phyloP scores from a whole-genome alignment of 768 basidiomycete genomes.

The Boletus coccyginus region DNA sequence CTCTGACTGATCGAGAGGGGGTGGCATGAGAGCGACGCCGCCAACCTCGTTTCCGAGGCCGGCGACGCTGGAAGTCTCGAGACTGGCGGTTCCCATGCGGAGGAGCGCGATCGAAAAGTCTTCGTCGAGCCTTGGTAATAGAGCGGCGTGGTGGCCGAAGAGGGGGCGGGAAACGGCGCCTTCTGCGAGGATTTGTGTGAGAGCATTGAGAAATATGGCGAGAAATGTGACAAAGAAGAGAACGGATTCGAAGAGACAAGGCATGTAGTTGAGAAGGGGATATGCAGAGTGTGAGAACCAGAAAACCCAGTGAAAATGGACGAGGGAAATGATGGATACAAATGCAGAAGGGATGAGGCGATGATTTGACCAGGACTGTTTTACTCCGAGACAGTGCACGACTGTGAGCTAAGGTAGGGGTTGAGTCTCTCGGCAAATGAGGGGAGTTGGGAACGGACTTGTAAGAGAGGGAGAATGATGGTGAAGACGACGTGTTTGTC shows the following conservation, averaged over 20 bases:
- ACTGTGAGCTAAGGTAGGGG: constrained; percentile 47
- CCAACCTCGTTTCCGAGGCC: constrained; percentile 77
- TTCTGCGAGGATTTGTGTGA: constrained; percentile 65
- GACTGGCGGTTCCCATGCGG: constrained; percentile 68
- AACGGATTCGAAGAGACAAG: constrained; percentile 66
- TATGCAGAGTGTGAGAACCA: constrained; percentile 48
- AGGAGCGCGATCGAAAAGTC: constrained; percentile 71
- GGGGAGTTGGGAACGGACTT: constrained; percentile 40
- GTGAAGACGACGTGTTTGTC: constrained; percentile 74
- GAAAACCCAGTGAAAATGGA: constrained; percentile 67
- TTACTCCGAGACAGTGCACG: constrained; percentile 64
- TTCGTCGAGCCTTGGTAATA: constrained; percentile 59
- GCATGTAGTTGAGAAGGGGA: constrained; percentile 72
- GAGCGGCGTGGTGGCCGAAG: constrained; percentile 44
- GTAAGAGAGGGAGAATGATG: constrained; percentile 68
- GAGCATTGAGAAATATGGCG: constrained; percentile 56
- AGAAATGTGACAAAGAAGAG: constrained; percentile 56
- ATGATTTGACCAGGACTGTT: constrained; percentile 58
- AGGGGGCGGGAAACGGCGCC: constrained; percentile 58
- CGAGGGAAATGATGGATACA: constrained; percentile 54
- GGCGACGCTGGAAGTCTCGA: constrained; percentile 69
- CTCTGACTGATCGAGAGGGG: constrained; percentile 16
- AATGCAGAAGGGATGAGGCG: constrained; percentile 70
- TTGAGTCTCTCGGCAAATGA: not conserved
- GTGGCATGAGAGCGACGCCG: constrained; percentile 36